Percentiles rank a stretch among this genome's conserved stretches.
These are phyloP conservation scores for Cicer chorassanicum DNA, from an alignment of 306 rosid genomes.

Conservation along the genomic window DNA sequence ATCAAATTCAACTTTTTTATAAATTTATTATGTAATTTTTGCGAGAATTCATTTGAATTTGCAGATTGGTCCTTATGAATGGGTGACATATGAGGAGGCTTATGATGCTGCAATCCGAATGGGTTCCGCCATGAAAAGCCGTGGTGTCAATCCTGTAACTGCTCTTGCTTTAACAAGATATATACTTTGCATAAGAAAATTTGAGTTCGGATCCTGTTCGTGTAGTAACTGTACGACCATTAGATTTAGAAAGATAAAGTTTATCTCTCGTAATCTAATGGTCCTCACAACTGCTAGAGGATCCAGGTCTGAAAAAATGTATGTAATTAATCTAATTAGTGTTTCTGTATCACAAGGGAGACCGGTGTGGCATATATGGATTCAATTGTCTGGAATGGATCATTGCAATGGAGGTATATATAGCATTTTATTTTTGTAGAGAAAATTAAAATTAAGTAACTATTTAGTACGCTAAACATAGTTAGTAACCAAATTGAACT, in stretches of 20 bases:
- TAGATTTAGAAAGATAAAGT: too few relatives aligned
- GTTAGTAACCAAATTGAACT: constrained; percentile 1
- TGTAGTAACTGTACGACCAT: too few relatives aligned
- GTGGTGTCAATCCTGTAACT: constrained; percentile 74
- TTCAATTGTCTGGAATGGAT: constrained; percentile 89
- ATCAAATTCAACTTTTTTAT: not conserved
- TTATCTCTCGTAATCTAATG: too few relatives aligned
- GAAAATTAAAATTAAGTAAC: constrained; percentile 1
- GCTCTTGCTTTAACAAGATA: constrained; percentile 30
- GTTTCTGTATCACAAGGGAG: constrained; percentile 59
- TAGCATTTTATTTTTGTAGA: not conserved
- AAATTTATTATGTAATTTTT: constrained; percentile 2
- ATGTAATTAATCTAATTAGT: constrained; percentile 26
- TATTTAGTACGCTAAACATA: constrained; percentile 13
- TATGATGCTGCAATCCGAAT: constrained; percentile 64
- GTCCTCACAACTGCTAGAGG: too few relatives aligned
- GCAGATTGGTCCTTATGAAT: constrained; percentile 57
- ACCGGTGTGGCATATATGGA: constrained; percentile 87
- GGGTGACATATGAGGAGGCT: constrained; percentile 67
- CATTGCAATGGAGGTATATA: constrained; percentile 86
- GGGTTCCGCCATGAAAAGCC: constrained; percentile 79
- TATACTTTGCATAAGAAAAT: not conserved
- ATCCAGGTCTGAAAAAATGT: too few relatives aligned
- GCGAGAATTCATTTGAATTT: constrained; percentile 36
- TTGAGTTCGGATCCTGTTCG: too few relatives aligned